Percentiles rank a stretch among this genome's conserved stretches.
Evolutionary conservation across 2,329 filamentous ascomycete genomes (phyloP).

Genomic region (Ascochyta rabiei): DNA sequence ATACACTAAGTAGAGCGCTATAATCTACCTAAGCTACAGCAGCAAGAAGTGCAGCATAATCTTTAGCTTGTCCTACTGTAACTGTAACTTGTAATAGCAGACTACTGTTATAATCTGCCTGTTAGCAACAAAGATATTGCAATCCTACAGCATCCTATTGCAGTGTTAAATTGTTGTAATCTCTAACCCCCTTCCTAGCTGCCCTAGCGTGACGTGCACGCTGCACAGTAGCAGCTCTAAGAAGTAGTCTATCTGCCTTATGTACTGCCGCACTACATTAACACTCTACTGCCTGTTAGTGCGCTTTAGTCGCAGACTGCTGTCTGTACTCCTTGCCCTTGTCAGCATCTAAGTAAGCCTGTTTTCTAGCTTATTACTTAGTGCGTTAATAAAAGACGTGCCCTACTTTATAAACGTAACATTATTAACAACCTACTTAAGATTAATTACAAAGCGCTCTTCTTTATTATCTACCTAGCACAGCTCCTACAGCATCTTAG

Average conservation of each 20-base stretch:
- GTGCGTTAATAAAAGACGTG: neutral
- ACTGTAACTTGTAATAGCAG: constrained; percentile 33
- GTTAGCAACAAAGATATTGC: constrained; percentile 28
- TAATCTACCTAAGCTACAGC: too few relatives aligned
- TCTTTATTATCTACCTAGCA: neutral
- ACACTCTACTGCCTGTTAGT: neutral
- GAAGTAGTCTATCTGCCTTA: neutral
- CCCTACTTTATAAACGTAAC: neutral
- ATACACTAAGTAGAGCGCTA: too few relatives aligned
- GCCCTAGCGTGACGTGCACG: neutral
- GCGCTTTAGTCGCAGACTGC: neutral
- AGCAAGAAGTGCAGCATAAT: too few relatives aligned
- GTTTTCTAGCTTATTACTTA: neutral
- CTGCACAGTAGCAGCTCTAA: neutral
- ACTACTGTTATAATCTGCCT: constrained; percentile 24
- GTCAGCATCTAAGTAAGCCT: neutral
- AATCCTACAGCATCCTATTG: constrained; percentile 25
- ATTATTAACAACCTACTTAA: neutral
- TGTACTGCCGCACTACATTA: neutral
- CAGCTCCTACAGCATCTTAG: neutral
- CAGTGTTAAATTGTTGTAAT: neutral
- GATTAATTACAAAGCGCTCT: neutral
- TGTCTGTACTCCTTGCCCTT: neutral
- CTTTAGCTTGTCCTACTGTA: constrained; percentile 7
- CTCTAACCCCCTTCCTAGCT: neutral